Percentiles rank a stretch among this genome's conserved stretches.
Evolutionary conservation across 192 early-diverging fungal genomes (phyloP).

Genomic region (Chytriomyces sp.): DNA sequence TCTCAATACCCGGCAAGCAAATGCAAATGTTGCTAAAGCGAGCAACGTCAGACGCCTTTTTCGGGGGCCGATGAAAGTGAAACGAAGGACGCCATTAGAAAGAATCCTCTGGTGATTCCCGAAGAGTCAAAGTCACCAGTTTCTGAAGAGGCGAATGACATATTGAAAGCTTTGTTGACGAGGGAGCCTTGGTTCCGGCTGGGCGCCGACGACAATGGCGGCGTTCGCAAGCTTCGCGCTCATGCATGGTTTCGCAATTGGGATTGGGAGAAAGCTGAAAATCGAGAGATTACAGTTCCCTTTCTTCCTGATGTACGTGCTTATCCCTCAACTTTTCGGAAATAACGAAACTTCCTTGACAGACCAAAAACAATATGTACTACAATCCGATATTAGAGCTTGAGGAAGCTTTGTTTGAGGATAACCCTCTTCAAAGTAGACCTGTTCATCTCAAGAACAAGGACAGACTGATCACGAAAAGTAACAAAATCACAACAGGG

Average conservation of each 20-base stretch:
- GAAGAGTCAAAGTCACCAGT: constrained; percentile 37
- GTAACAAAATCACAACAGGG: neutral
- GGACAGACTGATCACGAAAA: neutral
- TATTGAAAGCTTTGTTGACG: constrained; percentile 57
- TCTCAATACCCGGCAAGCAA: too few species aligned
- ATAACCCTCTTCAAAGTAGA: constrained; percentile 66
- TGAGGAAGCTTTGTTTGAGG: constrained; percentile 76
- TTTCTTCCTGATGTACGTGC: constrained; percentile 82
- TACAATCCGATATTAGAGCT: constrained; percentile 79
- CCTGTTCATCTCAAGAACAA: constrained; percentile 41
- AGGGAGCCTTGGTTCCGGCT: constrained; percentile 74
- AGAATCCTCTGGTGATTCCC: constrained; percentile 69
- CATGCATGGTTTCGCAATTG: constrained; percentile 81
- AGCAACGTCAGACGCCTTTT: constrained; percentile 72
- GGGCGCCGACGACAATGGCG: constrained; percentile 72
- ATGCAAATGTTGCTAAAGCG: neutral
- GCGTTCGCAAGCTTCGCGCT: constrained; percentile 62
- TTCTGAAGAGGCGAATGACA: constrained; percentile 19
- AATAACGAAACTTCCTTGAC: neutral
- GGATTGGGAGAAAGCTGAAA: constrained; percentile 75
- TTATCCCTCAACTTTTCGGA: neutral
- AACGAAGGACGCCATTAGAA: constrained; percentile 65
- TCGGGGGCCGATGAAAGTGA: constrained; percentile 65
- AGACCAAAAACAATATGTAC: constrained; percentile 47
- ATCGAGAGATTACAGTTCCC: constrained; percentile 73